Evolutionary conservation across 306 rosid genomes (phyloP), one percentile per base, ranked within the genome.

Genomic region (Prunus mongolica): DNA sequence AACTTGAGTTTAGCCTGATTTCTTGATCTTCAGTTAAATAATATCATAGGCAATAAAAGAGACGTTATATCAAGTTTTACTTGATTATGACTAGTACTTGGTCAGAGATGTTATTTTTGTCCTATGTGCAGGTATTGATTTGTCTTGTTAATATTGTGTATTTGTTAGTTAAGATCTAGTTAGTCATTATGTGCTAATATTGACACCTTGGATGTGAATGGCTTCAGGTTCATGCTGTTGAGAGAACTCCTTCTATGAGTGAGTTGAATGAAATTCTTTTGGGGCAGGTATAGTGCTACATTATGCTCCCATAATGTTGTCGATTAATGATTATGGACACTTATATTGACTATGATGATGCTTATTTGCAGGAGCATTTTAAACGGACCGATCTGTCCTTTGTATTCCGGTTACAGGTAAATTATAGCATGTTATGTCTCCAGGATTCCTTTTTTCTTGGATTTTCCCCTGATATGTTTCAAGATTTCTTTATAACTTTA

Each of bases 161-260:
- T 67, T 20, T 45, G 32, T 18, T 20, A 44, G 72, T 8, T 24
- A 13, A 47, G 47, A 46, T 19, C 0, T 44, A 12, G 54, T 44
- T 44, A 22, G 18, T 44, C 20, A 47, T 68, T 3, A 46, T 67
- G 32, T 24, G 22, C 57, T 58, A 41, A 58, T 58, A 44, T 28
- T 19, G n/a, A 41, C 56, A 8, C 45, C 47, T 25, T 19, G 47
- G 28, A 61, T 73, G 44, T 20, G 52, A 3, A 61, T 80, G 65
- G 84, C 79, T 82, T 80, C 85, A 96, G 99, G 98, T 96, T 85
- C 92, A 84, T 66, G 97, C 97, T 78, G 84, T 96, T 44, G 99
- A 96, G 88, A 96, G 85, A 89, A 91, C 97, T 65, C 99, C 99
- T 82, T 96, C 99, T 78, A 89, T 96, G 99, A 96, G 99, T 82